These are phyloP conservation scores for Rutstroemia sp. DNA, from an alignment of 2,329 filamentous ascomycete species.

Conservation along the genomic window DNA sequence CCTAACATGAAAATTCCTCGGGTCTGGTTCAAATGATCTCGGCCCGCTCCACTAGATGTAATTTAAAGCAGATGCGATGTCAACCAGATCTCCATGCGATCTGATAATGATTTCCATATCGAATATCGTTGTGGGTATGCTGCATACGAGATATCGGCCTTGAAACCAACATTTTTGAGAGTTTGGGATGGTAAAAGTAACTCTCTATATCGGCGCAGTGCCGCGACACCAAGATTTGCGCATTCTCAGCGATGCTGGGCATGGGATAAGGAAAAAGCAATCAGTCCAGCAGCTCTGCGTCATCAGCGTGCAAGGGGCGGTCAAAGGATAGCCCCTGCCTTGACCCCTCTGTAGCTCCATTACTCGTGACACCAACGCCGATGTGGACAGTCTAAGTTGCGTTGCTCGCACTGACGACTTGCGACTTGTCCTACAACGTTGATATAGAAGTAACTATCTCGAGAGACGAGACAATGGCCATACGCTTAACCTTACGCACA, in stretches of 20 bases:
- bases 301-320: background rate
- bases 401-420: too few species aligned
- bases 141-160: too few species aligned
- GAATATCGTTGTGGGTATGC: background rate
- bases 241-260: background rate
- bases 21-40: background rate
- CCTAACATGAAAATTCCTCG: background rate
- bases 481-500: too few species aligned
- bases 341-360: background rate
- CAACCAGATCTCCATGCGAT: background rate
- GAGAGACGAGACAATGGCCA: too few species aligned
- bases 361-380: background rate
- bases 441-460: too few species aligned
- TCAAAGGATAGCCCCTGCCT: background rate
- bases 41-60: background rate
- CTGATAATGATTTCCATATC: background rate
- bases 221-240: background rate
- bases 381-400: background rate
- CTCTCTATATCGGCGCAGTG: too few species aligned
- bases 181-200: too few species aligned
- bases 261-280: background rate
- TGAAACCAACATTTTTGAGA: too few species aligned
- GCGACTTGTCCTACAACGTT: too few species aligned
- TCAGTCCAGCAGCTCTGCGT: background rate
- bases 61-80: background rate